Conservation (phyloP, 1,139 yeast species). For the Eremothecium coryli region DNA sequence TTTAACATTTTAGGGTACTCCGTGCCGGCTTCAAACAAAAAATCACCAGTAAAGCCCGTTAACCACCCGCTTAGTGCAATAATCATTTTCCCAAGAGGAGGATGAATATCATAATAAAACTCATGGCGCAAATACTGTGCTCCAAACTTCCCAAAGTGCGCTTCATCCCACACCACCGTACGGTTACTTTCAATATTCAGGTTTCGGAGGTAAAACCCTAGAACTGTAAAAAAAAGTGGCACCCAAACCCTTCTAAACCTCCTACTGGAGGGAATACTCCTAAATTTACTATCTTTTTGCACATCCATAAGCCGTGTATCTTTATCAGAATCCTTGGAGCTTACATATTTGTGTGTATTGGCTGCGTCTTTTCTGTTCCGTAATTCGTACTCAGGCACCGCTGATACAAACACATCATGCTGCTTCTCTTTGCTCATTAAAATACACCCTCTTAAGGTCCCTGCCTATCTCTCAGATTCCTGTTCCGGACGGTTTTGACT, state of each 20-base stretch:
- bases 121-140: constrained; percentile 55
- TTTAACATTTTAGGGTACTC: constrained; percentile 47
- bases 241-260: not conserved
- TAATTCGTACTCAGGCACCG: too few relatives aligned
- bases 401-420: too few relatives aligned
- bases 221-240: not conserved
- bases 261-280: too few relatives aligned
- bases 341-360: too few relatives aligned
- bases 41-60: constrained; percentile 59
- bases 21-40: constrained; percentile 55
- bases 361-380: too few relatives aligned
- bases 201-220: constrained; percentile 47
- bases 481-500: too few relatives aligned
- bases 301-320: too few relatives aligned
- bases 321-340: too few relatives aligned
- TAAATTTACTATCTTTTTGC: too few relatives aligned
- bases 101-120: constrained; percentile 70
- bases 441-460: too few relatives aligned
- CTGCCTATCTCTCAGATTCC: too few relatives aligned
- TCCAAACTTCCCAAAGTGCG: constrained; percentile 65
- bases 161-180: constrained; percentile 91
- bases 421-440: too few relatives aligned
- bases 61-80: constrained; percentile 60
- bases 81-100: constrained; percentile 66
- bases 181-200: constrained; percentile 54